Conservation (phyloP, 495 filamentous ascomycete genomes). For the Aspergillus hancockii region DNA sequence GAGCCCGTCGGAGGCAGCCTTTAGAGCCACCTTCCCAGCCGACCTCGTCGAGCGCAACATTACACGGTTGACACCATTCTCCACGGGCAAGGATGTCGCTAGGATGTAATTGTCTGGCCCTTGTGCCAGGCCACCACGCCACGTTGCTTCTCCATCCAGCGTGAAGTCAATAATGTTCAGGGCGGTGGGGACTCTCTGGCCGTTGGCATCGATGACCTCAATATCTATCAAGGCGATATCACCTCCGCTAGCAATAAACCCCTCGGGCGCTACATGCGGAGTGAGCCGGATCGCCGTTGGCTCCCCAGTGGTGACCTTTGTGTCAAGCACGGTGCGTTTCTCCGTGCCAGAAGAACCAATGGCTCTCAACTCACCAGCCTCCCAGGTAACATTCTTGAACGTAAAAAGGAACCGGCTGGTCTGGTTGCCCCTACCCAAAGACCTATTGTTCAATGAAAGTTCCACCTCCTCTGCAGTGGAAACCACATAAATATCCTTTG, state of each 20-base stretch:
- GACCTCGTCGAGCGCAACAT: conserved; percentile 7
- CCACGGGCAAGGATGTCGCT: conserved; percentile 7
- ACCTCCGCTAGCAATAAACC: conserved; percentile 15
- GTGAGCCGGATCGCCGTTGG: conserved; percentile 10
- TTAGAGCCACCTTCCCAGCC: conserved; percentile 8
- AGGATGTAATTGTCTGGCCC: conserved; percentile 14
- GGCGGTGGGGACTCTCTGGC: conserved; percentile 4
- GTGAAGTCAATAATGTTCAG: conserved; percentile 11
- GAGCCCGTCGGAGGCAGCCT: background rate
- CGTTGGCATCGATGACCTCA: conserved; percentile 4
- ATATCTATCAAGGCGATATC: conserved; percentile 14
- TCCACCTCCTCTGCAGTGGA: conserved; percentile 13
- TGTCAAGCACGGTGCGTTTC: conserved; percentile 3
- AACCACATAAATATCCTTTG: conserved; percentile 7
- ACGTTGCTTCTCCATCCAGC: conserved; percentile 6
- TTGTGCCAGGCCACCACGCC: conserved; percentile 11
- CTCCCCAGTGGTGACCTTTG: conserved; percentile 7
- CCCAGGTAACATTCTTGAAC: conserved; percentile 12
- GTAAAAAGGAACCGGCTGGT: conserved; percentile 12
- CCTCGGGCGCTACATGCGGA: conserved; percentile 3
- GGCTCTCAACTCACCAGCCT: conserved; percentile 7
- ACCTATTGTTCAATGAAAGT: conserved; percentile 4
- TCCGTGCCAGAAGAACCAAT: background rate
- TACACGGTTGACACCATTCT: conserved; percentile 12
- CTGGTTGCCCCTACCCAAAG: conserved; percentile 9